Evolutionary conservation across 2,329 filamentous ascomycete genomes (phyloP), one percentile per base, ranked within the genome.

Genomic region (Colletotrichum higginsianum): DNA sequence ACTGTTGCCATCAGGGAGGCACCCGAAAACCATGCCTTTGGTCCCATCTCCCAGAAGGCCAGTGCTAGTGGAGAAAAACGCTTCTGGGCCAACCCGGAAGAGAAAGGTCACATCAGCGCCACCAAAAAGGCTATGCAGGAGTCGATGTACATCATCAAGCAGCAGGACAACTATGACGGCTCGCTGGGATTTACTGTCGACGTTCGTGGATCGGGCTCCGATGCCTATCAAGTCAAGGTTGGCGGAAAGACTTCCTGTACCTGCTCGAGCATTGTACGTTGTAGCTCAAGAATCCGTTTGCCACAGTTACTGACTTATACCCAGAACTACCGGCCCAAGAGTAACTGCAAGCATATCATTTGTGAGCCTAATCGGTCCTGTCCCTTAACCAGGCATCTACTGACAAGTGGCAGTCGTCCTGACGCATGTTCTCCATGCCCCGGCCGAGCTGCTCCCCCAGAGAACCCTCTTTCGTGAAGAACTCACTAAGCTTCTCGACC

Each of bases 271-370:
- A 61, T 68, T 9, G 71, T 73, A 35, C 30, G 61, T 61, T 42
- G 13, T 16, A 30, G 15, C 23, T 11, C 9, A 7, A 8, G 9
- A 7, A n/a, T 50, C 15, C 3, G 4, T n/a, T 18, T n/a, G 26
- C n/a, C 38, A 11, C 16, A 38, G 18, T 12, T 23, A 6, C 44
- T 52, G 9, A 71, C 30, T 13, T 21, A 18, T 21, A 1, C 8
- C 4, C 42, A 74, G 71, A 67, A 21, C 40, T 71, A 13, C 50
- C 58, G 30, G 56, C 57, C 53, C 44, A 47, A 23, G 16, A 65
- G 55, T 6, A 68, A 73, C 26, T 74, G 71, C 66, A 67, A 73
- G 52, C 73, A 74, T 23, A 62, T 73, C 53, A 63, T 73, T 13
- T 73, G 71, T 71, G n/a, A 71, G 63, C 55, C 18, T 13, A 21